phyloP scores from a whole-genome alignment of 257 asterid species.

The Paulownia fortunei region DNA sequence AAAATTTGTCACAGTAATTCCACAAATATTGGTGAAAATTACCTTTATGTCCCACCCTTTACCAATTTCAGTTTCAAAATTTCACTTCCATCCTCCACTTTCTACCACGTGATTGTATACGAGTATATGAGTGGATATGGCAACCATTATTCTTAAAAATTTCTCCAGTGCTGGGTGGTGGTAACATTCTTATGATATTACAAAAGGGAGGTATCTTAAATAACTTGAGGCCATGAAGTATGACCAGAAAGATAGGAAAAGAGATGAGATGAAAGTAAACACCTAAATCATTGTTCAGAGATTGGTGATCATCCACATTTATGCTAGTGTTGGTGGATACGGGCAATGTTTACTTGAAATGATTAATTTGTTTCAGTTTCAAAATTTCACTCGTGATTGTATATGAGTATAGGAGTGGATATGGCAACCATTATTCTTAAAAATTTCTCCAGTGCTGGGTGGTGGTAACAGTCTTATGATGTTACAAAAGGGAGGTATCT shows the following conservation, averaged over 20 bases:
- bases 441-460: neutral
- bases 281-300: neutral
- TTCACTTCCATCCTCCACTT: neutral
- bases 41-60: neutral
- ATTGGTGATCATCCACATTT: neutral
- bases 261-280: neutral
- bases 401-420: slow-evolving; percentile 1
- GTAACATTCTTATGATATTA: neutral
- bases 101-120: slow-evolving; percentile 4
- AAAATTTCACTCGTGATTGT: neutral
- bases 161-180: neutral
- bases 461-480: neutral
- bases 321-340: slow-evolving; percentile 8
- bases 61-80: neutral
- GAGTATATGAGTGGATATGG: neutral
- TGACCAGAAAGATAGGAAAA: neutral
- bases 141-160: neutral
- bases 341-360: neutral
- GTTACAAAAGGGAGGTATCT: neutral
- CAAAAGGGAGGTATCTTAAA: neutral
- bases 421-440: neutral
- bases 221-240: neutral
- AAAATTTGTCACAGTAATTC: neutral
- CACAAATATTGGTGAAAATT: neutral
- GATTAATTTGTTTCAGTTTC: neutral